A percentile compares a stretch with the other conserved stretches of the same genome.
phyloP scores from a whole-genome alignment of 2,329 filamentous ascomycete genomes.

The Paraphoma sp. region DNA sequence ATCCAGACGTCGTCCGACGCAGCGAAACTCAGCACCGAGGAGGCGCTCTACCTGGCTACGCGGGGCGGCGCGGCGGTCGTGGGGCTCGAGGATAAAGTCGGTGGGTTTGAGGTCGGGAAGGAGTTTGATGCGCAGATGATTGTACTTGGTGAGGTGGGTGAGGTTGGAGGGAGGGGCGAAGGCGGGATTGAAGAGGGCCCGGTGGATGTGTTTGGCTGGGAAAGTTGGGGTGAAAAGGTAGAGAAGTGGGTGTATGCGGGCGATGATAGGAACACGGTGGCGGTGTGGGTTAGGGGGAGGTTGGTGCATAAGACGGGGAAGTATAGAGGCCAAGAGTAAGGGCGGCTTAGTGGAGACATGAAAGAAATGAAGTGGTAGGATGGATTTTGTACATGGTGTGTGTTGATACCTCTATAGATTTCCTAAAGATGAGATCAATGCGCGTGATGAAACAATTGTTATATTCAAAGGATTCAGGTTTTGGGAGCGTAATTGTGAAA shows the following conservation, averaged over 20 bases:
- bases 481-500: too few species aligned
- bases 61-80: constrained; percentile 85
- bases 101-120: constrained; percentile 84
- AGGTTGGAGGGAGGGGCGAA: constrained; percentile 38
- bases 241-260: constrained; percentile 96
- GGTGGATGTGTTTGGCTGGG: constrained; percentile 90
- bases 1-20: constrained; percentile 54
- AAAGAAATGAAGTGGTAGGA: too few species aligned
- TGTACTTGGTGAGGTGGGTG: constrained; percentile 58
- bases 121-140: constrained; percentile 92
- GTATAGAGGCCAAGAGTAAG: constrained; percentile 8
- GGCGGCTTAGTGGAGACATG: too few species aligned
- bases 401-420: too few species aligned
- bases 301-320: constrained; percentile 68
- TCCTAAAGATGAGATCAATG: too few species aligned
- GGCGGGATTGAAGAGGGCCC: constrained; percentile 61
- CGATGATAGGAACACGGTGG: constrained; percentile 87
- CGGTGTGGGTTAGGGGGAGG: constrained; percentile 87
- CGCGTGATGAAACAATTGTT: too few species aligned
- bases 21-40: constrained; percentile 79
- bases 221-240: constrained; percentile 83
- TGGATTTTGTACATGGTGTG: too few species aligned
- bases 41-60: constrained; percentile 86
- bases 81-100: constrained; percentile 73
- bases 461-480: too few species aligned